Percentiles rank a stretch among this genome's conserved stretches.
These are phyloP conservation scores for Capsicum baccatum DNA, from an alignment of 257 asterid genomes.

Conservation along the genomic window DNA sequence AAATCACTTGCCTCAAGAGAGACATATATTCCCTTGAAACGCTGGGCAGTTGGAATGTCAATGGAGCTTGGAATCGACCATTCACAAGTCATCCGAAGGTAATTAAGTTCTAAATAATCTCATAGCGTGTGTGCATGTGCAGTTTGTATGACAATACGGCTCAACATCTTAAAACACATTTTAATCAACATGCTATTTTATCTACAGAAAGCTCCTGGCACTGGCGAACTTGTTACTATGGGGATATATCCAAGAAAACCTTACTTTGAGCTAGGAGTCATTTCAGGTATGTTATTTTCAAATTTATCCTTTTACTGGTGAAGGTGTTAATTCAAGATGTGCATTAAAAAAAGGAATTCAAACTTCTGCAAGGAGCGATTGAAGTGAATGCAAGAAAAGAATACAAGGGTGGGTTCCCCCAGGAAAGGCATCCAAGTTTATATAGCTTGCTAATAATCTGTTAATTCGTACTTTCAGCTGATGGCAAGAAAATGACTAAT, in stretches of 20 bases:
- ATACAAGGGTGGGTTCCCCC: too few species aligned
- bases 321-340: neutral
- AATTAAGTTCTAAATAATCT: neutral
- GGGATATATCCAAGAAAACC: slow-evolving; percentile 64
- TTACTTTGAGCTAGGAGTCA: slow-evolving; percentile 63
- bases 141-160: neutral
- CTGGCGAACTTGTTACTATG: slow-evolving; percentile 66
- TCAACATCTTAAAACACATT: neutral
- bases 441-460: neutral
- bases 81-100: slow-evolving; percentile 84
- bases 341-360: neutral
- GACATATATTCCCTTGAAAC: slow-evolving; percentile 55
- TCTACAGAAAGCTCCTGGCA: slow-evolving; percentile 60
- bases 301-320: neutral
- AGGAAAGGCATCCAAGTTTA: neutral
- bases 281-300: slow-evolving; percentile 51
- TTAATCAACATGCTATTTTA: neutral
- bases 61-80: slow-evolving; percentile 67
- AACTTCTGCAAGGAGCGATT: neutral
- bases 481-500: slow-evolving; percentile 61
- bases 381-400: too few species aligned
- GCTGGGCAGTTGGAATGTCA: slow-evolving; percentile 52
- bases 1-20: slow-evolving; percentile 64
- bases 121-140: too few species aligned
- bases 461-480: slow-evolving; percentile 43